Conservation (phyloP, 1,284 basidiomycete species). For the Moesziomyces globuligerus region DNA sequence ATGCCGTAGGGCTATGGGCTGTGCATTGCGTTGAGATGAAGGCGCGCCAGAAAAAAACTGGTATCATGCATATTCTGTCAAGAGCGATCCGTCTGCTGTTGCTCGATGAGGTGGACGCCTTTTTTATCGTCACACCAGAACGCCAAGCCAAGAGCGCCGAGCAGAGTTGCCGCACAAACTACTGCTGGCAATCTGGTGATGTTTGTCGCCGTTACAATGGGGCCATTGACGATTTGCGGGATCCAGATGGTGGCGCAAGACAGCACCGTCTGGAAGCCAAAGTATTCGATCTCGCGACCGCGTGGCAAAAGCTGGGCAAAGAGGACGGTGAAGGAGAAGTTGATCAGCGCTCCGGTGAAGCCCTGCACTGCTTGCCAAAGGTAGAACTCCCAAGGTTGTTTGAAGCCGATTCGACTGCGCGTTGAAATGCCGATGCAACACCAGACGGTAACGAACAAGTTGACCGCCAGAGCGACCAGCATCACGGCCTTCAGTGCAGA, state of each 20-base stretch:
- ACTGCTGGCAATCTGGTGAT: background rate
- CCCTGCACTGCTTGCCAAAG: background rate
- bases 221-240: conserved; percentile 7
- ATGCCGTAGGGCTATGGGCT: too few species aligned
- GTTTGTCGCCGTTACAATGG: conserved; percentile 2
- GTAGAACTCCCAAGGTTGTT: conserved; percentile 6
- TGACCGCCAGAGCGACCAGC: background rate
- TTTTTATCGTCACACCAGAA: too few species aligned
- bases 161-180: too few species aligned
- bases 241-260: conserved; percentile 7
- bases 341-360: background rate
- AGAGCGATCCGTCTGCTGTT: too few species aligned
- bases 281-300: conserved; percentile 7
- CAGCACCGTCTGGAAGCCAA: conserved; percentile 9
- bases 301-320: conserved; percentile 3
- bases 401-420: conserved; percentile 1
- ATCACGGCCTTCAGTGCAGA: too few species aligned
- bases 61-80: too few species aligned
- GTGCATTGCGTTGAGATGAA: too few species aligned
- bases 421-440: background rate
- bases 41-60: too few species aligned
- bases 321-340: conserved; percentile 3
- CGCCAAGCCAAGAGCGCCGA: too few species aligned
- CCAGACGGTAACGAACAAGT: background rate
- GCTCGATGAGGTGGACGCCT: too few species aligned